Evolutionary conservation across 164 flowering plant species (phyloP).

Genomic region (Macadamia integrifolia): DNA sequence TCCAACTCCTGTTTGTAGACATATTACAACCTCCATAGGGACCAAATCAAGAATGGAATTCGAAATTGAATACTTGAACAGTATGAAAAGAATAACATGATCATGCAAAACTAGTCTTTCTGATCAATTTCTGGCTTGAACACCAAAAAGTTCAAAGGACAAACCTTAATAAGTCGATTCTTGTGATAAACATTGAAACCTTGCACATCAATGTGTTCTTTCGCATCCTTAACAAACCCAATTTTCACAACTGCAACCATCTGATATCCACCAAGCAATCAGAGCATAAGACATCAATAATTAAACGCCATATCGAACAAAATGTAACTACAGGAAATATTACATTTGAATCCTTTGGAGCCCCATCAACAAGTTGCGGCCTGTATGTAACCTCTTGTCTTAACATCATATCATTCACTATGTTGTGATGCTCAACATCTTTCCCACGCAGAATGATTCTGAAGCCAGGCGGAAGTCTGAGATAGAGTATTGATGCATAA

Average conservation of each 20-base stretch:
- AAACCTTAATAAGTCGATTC: conserved; percentile 89
- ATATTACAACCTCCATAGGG: no score
- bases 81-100: no score
- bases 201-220: conserved; percentile 81
- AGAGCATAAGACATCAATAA: conserved; percentile 3
- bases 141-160: conserved; percentile 1
- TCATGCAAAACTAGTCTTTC: no score
- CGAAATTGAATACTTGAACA: no score
- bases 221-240: conserved; percentile 98
- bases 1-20: no score
- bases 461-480: conserved; percentile 70
- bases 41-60: no score
- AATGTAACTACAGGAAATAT: not conserved
- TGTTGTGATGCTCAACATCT: conserved; percentile 88
- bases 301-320: not conserved
- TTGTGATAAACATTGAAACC: conserved; percentile 97
- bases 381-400: conserved; percentile 56
- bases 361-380: conserved; percentile 57
- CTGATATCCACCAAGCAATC: conserved; percentile 29
- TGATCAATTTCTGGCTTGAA: not conserved
- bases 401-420: conserved; percentile 90
- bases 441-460: conserved; percentile 80
- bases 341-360: conserved; percentile 51
- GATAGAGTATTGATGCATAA: conserved; percentile 88
- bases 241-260: conserved; percentile 73